These are phyloP conservation scores for Talaromyces stipitatus DNA, from an alignment of 495 filamentous ascomycete genomes.

Conservation along the genomic window DNA sequence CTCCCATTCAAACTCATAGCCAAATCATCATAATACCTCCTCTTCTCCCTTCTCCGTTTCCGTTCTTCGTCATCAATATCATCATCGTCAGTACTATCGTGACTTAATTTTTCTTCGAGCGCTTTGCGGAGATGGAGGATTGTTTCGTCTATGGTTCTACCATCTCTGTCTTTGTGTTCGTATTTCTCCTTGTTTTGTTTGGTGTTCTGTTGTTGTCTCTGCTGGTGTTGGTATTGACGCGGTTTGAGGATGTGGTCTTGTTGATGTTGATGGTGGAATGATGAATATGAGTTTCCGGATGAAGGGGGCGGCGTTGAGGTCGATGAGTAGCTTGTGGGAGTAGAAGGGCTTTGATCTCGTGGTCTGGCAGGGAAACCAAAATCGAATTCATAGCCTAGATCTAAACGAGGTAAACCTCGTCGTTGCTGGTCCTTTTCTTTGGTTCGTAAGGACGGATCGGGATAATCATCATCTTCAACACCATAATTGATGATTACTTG, in stretches of 20 bases:
- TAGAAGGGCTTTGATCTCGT: background rate
- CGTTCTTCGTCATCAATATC: background rate
- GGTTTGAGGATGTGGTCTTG: background rate
- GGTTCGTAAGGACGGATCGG: background rate
- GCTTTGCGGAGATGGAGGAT: constrained; percentile 1
- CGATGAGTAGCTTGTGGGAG: background rate
- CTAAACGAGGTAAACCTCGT: background rate
- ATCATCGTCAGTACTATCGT: background rate
- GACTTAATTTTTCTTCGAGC: background rate
- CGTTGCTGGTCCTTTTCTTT: background rate
- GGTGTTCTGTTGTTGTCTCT: background rate
- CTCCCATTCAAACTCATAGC: background rate
- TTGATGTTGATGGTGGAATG: background rate
- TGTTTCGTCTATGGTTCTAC: background rate
- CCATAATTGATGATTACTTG: background rate
- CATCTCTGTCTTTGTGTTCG: background rate
- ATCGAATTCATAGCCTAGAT: background rate
- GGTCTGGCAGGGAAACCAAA: background rate
- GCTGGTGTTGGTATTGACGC: background rate
- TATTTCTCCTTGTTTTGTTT: background rate
- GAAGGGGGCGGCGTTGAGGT: background rate
- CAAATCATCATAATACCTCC: background rate
- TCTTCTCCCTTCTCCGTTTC: background rate
- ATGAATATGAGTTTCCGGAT: background rate
- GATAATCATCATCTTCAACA: background rate